A percentile compares a stretch with the other conserved stretches of the same genome.
These are phyloP conservation scores for Aureobasidium sp. DNA, from an alignment of 2,329 filamentous ascomycete genomes.

Conservation along the genomic window DNA sequence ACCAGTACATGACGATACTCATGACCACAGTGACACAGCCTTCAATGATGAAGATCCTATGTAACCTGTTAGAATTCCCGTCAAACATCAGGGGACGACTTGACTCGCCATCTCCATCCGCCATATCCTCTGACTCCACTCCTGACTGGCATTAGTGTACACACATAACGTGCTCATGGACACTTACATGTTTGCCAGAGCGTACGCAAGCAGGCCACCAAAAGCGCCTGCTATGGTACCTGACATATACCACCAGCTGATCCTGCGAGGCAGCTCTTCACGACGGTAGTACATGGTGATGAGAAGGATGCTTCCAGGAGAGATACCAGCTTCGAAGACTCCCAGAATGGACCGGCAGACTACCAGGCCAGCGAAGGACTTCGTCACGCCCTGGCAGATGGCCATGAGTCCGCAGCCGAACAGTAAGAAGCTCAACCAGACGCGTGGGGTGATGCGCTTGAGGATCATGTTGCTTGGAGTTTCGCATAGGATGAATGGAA, in stretches of 20 bases:
- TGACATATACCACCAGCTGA: constrained; percentile 34
- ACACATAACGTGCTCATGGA: not conserved
- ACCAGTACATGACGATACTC: constrained; percentile 19
- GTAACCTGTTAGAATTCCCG: not conserved
- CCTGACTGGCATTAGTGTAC: not conserved
- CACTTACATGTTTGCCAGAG: constrained; percentile 24
- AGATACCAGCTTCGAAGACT: constrained; percentile 33
- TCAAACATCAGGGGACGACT: no score
- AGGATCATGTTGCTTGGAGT: constrained; percentile 30
- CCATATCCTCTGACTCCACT: constrained; percentile 23
- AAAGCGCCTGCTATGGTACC: constrained; percentile 36
- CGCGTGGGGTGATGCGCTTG: constrained; percentile 29
- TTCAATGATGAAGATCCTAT: constrained; percentile 25
- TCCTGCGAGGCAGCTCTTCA: constrained; percentile 35
- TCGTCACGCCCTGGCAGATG: constrained; percentile 26
- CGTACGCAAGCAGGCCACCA: constrained; percentile 34
- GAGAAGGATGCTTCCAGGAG: constrained; percentile 27
- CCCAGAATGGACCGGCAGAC: constrained; percentile 29
- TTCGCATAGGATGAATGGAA: constrained; percentile 24
- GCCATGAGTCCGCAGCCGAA: constrained; percentile 13
- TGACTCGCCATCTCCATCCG: constrained; percentile 25
- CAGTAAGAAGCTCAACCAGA: constrained; percentile 21
- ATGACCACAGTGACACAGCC: constrained; percentile 23
- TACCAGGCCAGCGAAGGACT: constrained; percentile 27
- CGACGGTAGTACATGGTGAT: constrained; percentile 35